These are phyloP conservation scores for Vigna mungo DNA, from an alignment of 306 rosid genomes.

Conservation along the genomic window DNA sequence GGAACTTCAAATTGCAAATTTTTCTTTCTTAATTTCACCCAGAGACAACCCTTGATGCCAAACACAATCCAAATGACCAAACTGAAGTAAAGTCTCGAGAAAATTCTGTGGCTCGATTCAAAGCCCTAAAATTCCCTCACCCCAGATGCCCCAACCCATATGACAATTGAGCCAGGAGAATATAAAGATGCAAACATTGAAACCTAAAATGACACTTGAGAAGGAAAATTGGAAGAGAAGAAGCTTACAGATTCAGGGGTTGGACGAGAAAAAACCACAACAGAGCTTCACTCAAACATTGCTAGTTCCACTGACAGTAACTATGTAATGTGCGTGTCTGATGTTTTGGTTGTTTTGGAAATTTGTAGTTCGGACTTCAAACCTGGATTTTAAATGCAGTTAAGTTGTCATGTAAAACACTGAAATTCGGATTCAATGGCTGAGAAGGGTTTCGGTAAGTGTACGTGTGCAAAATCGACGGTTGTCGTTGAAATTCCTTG, in stretches of 20 bases:
- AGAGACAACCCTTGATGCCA: not conserved
- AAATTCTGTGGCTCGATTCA: not conserved
- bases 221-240: constrained; percentile 6
- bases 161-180: constrained; percentile 28
- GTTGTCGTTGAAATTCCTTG: constrained; percentile 37
- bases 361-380: constrained; percentile 73
- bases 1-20: constrained; percentile 30
- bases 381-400: constrained; percentile 74
- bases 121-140: constrained; percentile 62
- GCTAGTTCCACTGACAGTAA: constrained; percentile 29
- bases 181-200: not conserved
- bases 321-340: not conserved
- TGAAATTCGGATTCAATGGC: constrained; percentile 48
- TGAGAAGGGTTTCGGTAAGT: constrained; percentile 25
- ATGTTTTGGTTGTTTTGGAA: constrained; percentile 33
- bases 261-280: constrained; percentile 25
- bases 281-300: constrained; percentile 42
- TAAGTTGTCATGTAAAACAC: constrained; percentile 60
- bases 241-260: constrained; percentile 51
- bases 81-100: not conserved
- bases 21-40: constrained; percentile 29
- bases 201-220: not conserved
- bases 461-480: constrained; percentile 43
- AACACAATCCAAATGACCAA: constrained; percentile 21
- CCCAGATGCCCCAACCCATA: constrained; percentile 31